phyloP scores from a whole-genome alignment of 2,329 filamentous ascomycete genomes.

The Cladosporium velox region DNA sequence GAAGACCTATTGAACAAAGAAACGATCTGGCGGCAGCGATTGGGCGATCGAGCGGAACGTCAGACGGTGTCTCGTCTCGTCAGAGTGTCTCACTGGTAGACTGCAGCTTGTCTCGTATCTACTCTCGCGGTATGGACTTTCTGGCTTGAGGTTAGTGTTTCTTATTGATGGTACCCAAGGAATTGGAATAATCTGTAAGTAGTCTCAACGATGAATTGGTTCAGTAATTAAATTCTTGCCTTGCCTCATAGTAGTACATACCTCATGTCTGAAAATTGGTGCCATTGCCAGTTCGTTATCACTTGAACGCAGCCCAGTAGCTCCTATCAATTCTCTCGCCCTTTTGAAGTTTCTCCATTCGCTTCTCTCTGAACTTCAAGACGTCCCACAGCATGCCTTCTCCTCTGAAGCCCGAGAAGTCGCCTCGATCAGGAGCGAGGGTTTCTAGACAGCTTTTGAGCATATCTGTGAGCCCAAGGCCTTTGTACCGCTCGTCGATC shows the following conservation, averaged over 20 bases:
- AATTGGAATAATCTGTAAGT: neutral
- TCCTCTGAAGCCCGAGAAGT: neutral
- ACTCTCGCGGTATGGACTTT: neutral
- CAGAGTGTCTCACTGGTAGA: neutral
- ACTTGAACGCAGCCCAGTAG: neutral
- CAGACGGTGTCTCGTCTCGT: neutral
- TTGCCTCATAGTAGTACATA: neutral
- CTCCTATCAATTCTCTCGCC: neutral
- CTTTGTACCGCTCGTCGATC: neutral
- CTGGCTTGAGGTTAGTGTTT: neutral
- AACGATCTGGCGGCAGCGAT: neutral
- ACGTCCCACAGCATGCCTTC: neutral
- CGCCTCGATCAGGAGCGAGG: neutral
- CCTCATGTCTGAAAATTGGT: neutral
- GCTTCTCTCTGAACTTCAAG: neutral
- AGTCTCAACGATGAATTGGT: neutral
- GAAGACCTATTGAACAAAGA: neutral
- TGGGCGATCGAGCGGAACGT: neutral
- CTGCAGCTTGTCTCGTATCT: neutral
- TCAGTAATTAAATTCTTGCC: neutral
- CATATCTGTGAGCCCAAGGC: neutral
- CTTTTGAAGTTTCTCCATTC: neutral
- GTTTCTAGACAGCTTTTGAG: neutral
- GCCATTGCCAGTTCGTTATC: neutral
- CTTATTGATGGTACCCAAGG: neutral